These are phyloP conservation scores for Eucalyptus paniculata DNA, from an alignment of 345 rosid genomes.

Conservation along the genomic window DNA sequence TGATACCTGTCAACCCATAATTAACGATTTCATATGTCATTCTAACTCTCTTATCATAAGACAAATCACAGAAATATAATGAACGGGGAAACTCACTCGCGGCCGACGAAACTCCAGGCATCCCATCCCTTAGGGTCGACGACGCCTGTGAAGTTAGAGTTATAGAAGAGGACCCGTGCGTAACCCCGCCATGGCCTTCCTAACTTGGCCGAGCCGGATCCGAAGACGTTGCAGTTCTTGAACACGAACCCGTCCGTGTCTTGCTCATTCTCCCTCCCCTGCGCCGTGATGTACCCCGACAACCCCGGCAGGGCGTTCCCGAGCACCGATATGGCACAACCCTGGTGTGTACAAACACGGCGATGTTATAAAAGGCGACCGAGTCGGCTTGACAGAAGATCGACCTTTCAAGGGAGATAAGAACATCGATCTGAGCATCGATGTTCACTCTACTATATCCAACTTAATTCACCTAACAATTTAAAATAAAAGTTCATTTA, in stretches of 20 bases:
- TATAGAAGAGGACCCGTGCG: slow-evolving; percentile 41
- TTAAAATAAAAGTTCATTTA: too few species aligned
- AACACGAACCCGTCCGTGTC: slow-evolving; percentile 47
- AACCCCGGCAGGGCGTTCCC: slow-evolving; percentile 18
- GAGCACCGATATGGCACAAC: slow-evolving; percentile 29
- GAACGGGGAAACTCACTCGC: slow-evolving; percentile 7
- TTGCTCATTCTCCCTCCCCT: slow-evolving; percentile 19
- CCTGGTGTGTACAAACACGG: not conserved
- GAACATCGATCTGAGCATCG: not conserved
- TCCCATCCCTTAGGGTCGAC: slow-evolving; percentile 34
- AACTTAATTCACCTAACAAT: not conserved
- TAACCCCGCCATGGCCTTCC: slow-evolving; percentile 53
- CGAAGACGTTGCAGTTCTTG: slow-evolving; percentile 29
- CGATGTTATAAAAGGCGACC: not conserved
- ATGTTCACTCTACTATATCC: not conserved
- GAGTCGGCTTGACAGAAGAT: not conserved
- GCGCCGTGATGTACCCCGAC: slow-evolving; percentile 46
- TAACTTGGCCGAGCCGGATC: slow-evolving; percentile 15
- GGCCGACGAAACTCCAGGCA: slow-evolving; percentile 17
- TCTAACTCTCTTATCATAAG: not conserved
- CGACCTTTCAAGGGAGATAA: not conserved
- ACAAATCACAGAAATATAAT: not conserved
- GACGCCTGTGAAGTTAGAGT: slow-evolving; percentile 6
- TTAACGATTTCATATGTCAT: not conserved
- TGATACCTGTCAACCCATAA: slow-evolving; percentile 1